Percentiles rank a stretch among this genome's conserved stretches.
These are phyloP conservation scores for Cystobasidium slooffiae DNA, from an alignment of 1,284 basidiomycete species.

Conservation along the genomic window DNA sequence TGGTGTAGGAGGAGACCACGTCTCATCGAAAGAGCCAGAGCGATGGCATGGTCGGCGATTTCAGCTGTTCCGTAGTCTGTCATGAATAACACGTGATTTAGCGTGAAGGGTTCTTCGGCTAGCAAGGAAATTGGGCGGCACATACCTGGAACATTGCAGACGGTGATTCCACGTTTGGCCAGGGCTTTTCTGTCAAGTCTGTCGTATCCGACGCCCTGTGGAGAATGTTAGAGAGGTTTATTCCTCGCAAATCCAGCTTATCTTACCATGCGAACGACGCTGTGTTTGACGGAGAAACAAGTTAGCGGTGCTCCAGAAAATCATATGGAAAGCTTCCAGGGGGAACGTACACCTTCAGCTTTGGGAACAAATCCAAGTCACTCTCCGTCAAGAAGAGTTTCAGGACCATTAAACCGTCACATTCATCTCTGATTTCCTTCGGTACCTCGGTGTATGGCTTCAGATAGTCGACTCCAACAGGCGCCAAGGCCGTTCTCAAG, in stretches of 20 bases:
- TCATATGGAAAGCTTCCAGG: neutral
- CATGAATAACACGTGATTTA: neutral
- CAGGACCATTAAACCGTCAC: slow-evolving; percentile 45
- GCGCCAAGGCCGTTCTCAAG: slow-evolving; percentile 30
- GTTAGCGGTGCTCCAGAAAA: neutral
- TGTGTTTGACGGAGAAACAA: neutral
- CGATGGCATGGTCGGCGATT: slow-evolving; percentile 44
- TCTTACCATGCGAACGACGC: slow-evolving; percentile 26
- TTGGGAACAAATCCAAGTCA: slow-evolving; percentile 47
- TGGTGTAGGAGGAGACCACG: slow-evolving; percentile 45
- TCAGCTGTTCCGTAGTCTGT: slow-evolving; percentile 45
- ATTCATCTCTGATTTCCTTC: slow-evolving; percentile 40
- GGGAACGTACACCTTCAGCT: slow-evolving; percentile 47
- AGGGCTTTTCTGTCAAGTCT: slow-evolving; percentile 47
- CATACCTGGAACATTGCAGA: slow-evolving; percentile 49
- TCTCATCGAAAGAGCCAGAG: slow-evolving; percentile 31
- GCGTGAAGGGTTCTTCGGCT: neutral
- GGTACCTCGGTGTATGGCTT: slow-evolving; percentile 30
- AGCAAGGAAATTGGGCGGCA: neutral
- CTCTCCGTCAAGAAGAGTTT: slow-evolving; percentile 39
- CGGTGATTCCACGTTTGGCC: slow-evolving; percentile 41
- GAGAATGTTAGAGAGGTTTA: neutral
- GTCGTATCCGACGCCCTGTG: slow-evolving; percentile 49
- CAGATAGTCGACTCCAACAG: slow-evolving; percentile 32
- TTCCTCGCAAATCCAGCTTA: neutral